These are phyloP conservation scores for Schoenoplectus tabernaemontani DNA, from an alignment of 202 grass and related monocot genomes.

Conservation along the genomic window DNA sequence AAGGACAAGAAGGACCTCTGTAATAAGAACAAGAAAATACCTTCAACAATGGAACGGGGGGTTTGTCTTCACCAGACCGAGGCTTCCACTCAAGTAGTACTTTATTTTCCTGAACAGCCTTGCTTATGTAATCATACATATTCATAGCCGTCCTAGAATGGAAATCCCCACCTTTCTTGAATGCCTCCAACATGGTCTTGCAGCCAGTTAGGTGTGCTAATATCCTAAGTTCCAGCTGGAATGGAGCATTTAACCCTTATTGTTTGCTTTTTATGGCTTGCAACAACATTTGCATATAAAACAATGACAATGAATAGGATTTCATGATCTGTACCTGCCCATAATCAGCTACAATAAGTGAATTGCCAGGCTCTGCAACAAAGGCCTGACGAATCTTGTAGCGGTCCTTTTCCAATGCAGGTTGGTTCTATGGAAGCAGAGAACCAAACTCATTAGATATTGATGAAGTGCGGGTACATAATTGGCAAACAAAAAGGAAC, in stretches of 20 bases:
- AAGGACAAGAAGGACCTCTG: conserved; percentile 1
- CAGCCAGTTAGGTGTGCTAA: conserved; percentile 75
- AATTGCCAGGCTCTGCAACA: conserved; percentile 61
- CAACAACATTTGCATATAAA: conserved; percentile 12
- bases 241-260: conserved; percentile 5
- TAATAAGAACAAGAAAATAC: conserved; percentile 24
- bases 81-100: conserved; percentile 87
- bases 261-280: background rate
- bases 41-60: conserved; percentile 74
- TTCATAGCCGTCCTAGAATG: conserved; percentile 85
- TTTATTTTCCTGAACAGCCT: conserved; percentile 68
- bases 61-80: conserved; percentile 66
- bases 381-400: conserved; percentile 94
- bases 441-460: conserved; percentile 3
- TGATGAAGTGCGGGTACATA: background rate
- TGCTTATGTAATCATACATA: conserved; percentile 70
- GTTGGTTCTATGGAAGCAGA: conserved; percentile 52
- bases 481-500: background rate
- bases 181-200: conserved; percentile 85
- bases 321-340: conserved; percentile 40
- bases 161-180: conserved; percentile 81
- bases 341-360: conserved; percentile 97
- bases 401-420: conserved; percentile 76
- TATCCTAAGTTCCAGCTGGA: conserved; percentile 70
- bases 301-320: conserved; percentile 12